Conservation (phyloP, 2,329 filamentous ascomycete species). For the Celoporthe dispersa region DNA sequence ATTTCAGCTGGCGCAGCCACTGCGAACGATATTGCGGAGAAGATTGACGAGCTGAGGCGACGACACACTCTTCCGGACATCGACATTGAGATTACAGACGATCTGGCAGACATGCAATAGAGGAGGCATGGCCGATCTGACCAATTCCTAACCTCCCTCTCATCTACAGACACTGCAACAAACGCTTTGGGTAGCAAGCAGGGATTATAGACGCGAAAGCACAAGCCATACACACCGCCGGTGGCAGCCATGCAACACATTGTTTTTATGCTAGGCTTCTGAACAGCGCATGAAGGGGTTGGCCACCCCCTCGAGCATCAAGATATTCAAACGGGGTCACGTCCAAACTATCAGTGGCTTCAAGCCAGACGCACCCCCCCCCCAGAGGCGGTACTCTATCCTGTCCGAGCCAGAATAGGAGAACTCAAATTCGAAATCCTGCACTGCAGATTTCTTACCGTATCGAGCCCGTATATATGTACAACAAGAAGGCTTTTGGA, state of each 20-base stretch:
- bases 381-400: background rate
- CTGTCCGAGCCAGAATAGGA: background rate
- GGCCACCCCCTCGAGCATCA: background rate
- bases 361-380: background rate
- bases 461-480: conserved; percentile 22
- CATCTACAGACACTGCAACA: background rate
- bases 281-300: background rate
- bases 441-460: conserved; percentile 17
- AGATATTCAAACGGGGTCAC: background rate
- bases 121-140: background rate
- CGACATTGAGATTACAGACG: conserved; percentile 31
- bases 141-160: too few relatives aligned
- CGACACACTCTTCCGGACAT: conserved; percentile 30
- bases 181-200: background rate
- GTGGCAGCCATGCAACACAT: too few relatives aligned
- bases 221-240: background rate
- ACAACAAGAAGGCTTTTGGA: conserved; percentile 19
- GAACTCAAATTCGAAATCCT: background rate
- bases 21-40: conserved; percentile 19
- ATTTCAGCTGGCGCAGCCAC: conserved; percentile 16
- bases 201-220: conserved; percentile 1
- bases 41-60: conserved; percentile 31
- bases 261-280: background rate
- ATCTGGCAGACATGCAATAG: conserved; percentile 33
- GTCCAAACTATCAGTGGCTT: background rate